Percentiles rank a stretch among this genome's conserved stretches.
Evolutionary conservation across 1,284 basidiomycete genomes (phyloP).

Genomic region (Microbotryum scabiosae): DNA sequence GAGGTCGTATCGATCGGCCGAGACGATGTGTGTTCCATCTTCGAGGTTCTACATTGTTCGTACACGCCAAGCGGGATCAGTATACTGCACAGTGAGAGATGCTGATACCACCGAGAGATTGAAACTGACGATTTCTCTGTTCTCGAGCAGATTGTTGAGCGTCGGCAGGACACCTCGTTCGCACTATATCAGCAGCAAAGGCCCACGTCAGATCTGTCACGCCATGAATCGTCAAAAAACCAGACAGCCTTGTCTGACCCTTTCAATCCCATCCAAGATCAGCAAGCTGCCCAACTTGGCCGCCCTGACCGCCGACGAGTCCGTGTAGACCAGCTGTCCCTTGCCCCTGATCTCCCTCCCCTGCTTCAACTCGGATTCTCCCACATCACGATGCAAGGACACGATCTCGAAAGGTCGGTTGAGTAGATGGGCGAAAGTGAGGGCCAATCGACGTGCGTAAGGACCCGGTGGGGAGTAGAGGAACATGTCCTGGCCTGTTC

Average conservation of each 20-base stretch:
- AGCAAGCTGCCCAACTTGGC: conserved; percentile 40
- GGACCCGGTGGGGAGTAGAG: conserved; percentile 39
- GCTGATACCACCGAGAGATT: background rate
- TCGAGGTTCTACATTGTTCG: conserved; percentile 34
- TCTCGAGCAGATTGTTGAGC: conserved; percentile 42
- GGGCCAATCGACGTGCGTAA: conserved; percentile 39
- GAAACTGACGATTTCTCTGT: conserved; percentile 24
- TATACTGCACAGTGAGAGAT: conserved; percentile 1
- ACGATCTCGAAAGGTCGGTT: conserved; percentile 36
- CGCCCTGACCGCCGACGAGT: conserved; percentile 40
- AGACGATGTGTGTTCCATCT: conserved; percentile 41
- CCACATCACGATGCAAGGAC: conserved; percentile 40
- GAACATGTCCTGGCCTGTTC: conserved; percentile 25
- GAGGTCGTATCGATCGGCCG: conserved; percentile 36
- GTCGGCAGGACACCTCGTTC: conserved; percentile 25
- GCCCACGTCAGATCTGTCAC: too few relatives aligned
- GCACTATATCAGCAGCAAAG: background rate
- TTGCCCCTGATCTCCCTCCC: conserved; percentile 34
- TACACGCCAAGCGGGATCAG: conserved; percentile 5
- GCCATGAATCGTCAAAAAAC: background rate
- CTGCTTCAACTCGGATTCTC: conserved; percentile 42
- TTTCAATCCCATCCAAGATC: conserved; percentile 41
- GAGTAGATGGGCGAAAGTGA: conserved; percentile 35
- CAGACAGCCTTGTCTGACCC: conserved; percentile 6
- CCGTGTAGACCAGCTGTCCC: conserved; percentile 38